A percentile compares a stretch with the other conserved stretches of the same genome.
phyloP scores from a whole-genome alignment of 192 early-diverging fungal genomes.

The Diversispora eburnea region DNA sequence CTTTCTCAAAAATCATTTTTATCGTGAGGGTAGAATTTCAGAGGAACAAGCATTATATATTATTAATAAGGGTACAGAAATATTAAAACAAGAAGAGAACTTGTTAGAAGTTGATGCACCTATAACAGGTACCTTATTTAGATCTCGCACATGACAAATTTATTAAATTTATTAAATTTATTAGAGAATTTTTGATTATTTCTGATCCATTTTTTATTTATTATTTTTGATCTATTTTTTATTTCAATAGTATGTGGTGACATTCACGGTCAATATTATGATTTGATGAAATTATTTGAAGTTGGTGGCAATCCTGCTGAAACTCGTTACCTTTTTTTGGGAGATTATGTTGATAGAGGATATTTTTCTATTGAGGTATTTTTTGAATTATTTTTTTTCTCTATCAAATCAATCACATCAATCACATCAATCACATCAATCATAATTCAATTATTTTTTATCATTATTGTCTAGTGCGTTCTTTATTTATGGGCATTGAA shows the following conservation, averaged over 20 bases:
- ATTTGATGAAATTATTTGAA: slow-evolving; percentile 97
- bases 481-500: slow-evolving; percentile 90
- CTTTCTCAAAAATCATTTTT: slow-evolving; percentile 89
- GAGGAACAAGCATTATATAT: slow-evolving; percentile 90
- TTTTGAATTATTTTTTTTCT: background rate
- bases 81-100: slow-evolving; percentile 79
- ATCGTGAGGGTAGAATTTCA: slow-evolving; percentile 85
- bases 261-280: slow-evolving; percentile 97
- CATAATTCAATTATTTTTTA: background rate
- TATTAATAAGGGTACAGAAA: slow-evolving; percentile 74
- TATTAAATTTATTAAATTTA: too few relatives aligned
- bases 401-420: background rate
- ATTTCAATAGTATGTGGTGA: slow-evolving; percentile 86
- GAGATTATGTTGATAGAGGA: slow-evolving; percentile 96
- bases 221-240: background rate
- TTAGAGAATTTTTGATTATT: too few relatives aligned
- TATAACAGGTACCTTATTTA: slow-evolving; percentile 64
- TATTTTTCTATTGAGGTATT: slow-evolving; percentile 94
- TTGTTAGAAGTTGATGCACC: slow-evolving; percentile 87
- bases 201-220: too few relatives aligned
- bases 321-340: slow-evolving; percentile 90
- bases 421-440: background rate
- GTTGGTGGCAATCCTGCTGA: slow-evolving; percentile 90
- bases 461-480: slow-evolving; percentile 60
- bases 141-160: too few relatives aligned